Evolutionary conservation across 129 eudicot genomes (phyloP).

Genomic region (Smallanthus sonchifolius): DNA sequence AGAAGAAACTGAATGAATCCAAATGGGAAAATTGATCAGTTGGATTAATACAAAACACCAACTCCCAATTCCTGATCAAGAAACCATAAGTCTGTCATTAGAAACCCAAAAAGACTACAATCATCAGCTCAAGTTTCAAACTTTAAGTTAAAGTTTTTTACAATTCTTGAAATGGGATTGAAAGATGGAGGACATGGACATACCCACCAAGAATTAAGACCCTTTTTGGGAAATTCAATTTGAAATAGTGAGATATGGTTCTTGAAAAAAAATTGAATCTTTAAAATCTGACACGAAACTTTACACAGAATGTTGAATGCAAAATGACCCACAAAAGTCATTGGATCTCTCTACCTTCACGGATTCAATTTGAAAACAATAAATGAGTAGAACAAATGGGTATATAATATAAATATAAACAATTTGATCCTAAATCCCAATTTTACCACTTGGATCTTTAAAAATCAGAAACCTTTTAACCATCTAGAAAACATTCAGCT

Average conservation of each 20-base stretch:
- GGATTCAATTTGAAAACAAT: slow-evolving; percentile 47
- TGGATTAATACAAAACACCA: background rate
- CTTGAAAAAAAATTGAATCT: slow-evolving; percentile 24
- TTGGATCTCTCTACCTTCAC: slow-evolving; percentile 42
- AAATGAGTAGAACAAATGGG: slow-evolving; percentile 40
- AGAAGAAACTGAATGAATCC: background rate
- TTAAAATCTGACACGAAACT: slow-evolving; percentile 51
- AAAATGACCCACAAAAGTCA: slow-evolving; percentile 45
- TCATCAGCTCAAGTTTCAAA: background rate
- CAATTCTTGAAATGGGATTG: slow-evolving; percentile 11
- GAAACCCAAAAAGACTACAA: background rate
- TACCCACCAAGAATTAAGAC: background rate
- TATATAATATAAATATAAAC: slow-evolving; percentile 5
- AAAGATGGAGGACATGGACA: background rate
- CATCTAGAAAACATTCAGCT: background rate
- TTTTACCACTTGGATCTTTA: slow-evolving; percentile 16
- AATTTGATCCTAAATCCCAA: slow-evolving; percentile 8
- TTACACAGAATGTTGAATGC: slow-evolving; percentile 60
- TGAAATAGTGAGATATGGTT: slow-evolving; percentile 10
- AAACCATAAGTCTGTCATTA: slow-evolving; percentile 3
- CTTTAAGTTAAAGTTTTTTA: background rate
- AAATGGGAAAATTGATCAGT: too few relatives aligned
- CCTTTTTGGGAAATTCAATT: background rate
- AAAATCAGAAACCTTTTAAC: background rate
- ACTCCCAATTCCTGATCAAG: slow-evolving; percentile 19